Evolutionary conservation across 2,329 filamentous ascomycete species (phyloP).

Genomic region (Chaetomiaceae sp.): DNA sequence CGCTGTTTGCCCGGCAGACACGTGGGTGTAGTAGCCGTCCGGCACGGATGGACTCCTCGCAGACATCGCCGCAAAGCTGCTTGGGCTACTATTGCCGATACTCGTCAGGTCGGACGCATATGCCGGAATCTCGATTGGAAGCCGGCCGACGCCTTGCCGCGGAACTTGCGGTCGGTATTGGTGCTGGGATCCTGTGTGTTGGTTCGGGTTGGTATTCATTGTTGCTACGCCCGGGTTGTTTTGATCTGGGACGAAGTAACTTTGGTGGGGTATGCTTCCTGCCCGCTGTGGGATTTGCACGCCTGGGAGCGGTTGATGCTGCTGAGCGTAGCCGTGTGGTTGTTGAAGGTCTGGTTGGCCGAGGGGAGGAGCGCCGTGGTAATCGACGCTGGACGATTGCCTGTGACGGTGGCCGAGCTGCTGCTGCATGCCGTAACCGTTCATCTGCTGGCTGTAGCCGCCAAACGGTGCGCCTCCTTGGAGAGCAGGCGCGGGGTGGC

Average conservation of each 20-base stretch:
- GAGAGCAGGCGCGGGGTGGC: constrained; percentile 38
- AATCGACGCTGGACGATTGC: constrained; percentile 44
- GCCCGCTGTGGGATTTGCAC: constrained; percentile 48
- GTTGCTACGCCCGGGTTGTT: constrained; percentile 59
- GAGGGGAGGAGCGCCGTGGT: constrained; percentile 36
- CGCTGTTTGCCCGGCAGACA: constrained; percentile 41
- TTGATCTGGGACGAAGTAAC: constrained; percentile 58
- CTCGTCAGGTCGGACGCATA: constrained; percentile 47
- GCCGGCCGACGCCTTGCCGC: constrained; percentile 45
- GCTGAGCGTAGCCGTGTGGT: constrained; percentile 34
- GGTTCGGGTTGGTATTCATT: constrained; percentile 51
- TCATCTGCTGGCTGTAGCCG: constrained; percentile 51
- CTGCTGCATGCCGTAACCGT: constrained; percentile 42
- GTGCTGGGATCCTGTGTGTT: constrained; percentile 34
- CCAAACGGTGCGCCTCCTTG: constrained; percentile 53
- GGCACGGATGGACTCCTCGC: constrained; percentile 51
- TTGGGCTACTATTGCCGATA: constrained; percentile 53
- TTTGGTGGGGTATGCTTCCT: constrained; percentile 43
- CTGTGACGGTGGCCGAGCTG: constrained; percentile 46
- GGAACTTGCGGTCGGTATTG: constrained; percentile 50
- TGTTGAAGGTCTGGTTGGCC: constrained; percentile 25
- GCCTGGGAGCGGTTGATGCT: constrained; percentile 34
- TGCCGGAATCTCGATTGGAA: constrained; percentile 44
- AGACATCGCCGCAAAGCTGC: constrained; percentile 53
- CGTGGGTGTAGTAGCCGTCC: constrained; percentile 55